Base-by-base conservation (phyloP, 768 basidiomycete genomes). In the Leccinellum albellum region DNA sequence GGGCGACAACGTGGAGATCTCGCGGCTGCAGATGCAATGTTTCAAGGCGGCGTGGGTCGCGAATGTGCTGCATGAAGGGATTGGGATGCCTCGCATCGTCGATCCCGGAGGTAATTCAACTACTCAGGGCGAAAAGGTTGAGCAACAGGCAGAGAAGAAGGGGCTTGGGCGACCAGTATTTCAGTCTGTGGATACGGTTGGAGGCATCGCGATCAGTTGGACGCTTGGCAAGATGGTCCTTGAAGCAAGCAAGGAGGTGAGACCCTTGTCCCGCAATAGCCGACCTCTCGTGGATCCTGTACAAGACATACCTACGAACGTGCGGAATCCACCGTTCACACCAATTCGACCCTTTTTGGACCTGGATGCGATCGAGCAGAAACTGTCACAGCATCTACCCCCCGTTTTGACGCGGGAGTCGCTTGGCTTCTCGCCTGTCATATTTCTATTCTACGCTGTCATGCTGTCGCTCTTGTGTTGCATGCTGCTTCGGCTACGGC, bases 41-140 rank as follows among this genome's bases (percentile, higher is more conserved):
- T 99, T 99, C 86, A 99, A 99, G 73, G 94, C 96, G 1, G 95
- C 97, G 2, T 99, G 97, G 97, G 82, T 99, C 54, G 87, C 89
- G 51, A 98, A 98, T 72, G 89, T 99, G 35, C 73, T 99, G 2
- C 96, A 98, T 63, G 93, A 97, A 69, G 97, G 97, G 29, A 87
- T 99, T 50, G 94, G 94, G 9, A 83, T 99, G 69, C 97, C 97
- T 24, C 81, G 97, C 26, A 86, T 97, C 31, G 83, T 91, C 51
- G 96, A 98, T 70, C 78, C 83, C 1, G 91, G 85, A 3, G 95
- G 95, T 1, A 91, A 94, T 66, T 72, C 74, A 42, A 85, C 90
- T 2, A 83, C 86, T 2, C 75, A 80, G 8, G 87, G 83, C 6
- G 84, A 87, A 50, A 82, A 87, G 55, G 89, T 92, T 26, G 85